These are phyloP conservation scores for Fusarium vanettenii DNA, from an alignment of 2,329 filamentous ascomycete species.

Conservation along the genomic window DNA sequence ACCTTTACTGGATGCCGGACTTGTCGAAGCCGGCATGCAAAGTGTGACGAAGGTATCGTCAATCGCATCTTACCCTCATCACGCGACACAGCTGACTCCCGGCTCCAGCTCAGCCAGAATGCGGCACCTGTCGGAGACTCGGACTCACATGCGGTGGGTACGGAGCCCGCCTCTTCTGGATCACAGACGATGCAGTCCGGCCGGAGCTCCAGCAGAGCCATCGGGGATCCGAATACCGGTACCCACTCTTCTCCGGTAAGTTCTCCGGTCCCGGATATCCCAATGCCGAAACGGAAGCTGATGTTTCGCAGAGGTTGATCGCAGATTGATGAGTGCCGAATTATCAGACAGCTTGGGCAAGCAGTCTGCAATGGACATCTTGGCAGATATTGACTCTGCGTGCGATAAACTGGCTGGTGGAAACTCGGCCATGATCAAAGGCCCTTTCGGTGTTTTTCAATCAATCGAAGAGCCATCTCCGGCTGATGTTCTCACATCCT, in stretches of 20 bases:
- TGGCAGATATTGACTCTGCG: slow-evolving; percentile 42
- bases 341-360: slow-evolving; percentile 47
- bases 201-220: slow-evolving; percentile 39
- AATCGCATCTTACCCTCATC: background rate
- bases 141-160: slow-evolving; percentile 54
- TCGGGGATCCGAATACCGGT: slow-evolving; percentile 50
- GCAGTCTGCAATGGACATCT: slow-evolving; percentile 32
- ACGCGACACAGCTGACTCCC: background rate
- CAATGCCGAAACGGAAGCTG: background rate
- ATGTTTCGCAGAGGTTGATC: slow-evolving; percentile 28
- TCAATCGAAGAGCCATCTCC: background rate
- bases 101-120: slow-evolving; percentile 48
- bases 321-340: slow-evolving; percentile 41
- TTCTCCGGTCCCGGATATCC: background rate
- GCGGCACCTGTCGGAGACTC: slow-evolving; percentile 50
- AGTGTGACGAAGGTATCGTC: slow-evolving; percentile 54
- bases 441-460: slow-evolving; percentile 40
- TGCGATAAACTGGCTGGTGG: slow-evolving; percentile 28
- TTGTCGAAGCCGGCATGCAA: slow-evolving; percentile 54
- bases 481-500: slow-evolving; percentile 1
- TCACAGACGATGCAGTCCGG: slow-evolving; percentile 37
- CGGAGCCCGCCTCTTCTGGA: slow-evolving; percentile 49
- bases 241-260: slow-evolving; percentile 56
- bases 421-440: slow-evolving; percentile 17
- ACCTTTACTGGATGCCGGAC: slow-evolving; percentile 51